phyloP scores from a whole-genome alignment of 768 basidiomycete species.

The Rhodotorula paludigena region DNA sequence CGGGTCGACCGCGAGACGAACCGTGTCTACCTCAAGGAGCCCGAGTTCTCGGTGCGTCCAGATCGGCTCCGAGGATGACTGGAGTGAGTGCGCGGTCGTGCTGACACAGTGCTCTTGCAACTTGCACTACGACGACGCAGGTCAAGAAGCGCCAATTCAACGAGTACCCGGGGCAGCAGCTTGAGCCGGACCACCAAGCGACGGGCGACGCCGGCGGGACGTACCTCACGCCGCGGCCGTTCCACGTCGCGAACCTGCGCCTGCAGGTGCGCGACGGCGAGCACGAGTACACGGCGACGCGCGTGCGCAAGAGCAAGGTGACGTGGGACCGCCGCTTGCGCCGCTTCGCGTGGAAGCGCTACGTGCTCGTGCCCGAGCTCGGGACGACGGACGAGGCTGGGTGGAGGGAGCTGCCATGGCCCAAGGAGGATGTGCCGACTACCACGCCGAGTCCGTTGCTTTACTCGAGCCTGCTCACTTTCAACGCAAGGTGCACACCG shows the following conservation, averaged over 20 bases:
- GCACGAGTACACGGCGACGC: constrained; percentile 33
- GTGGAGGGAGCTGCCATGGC: constrained; percentile 34
- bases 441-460: not conserved
- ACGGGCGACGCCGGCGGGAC: constrained; percentile 15
- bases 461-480: not conserved
- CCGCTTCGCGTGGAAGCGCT: constrained; percentile 35
- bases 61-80: too few relatives aligned
- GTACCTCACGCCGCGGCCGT: constrained; percentile 14
- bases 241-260: constrained; percentile 39
- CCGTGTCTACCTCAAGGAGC: constrained; percentile 35
- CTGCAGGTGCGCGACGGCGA: constrained; percentile 27
- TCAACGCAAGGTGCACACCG: not conserved
- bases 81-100: too few relatives aligned
- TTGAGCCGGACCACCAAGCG: constrained; percentile 7
- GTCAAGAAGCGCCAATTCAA: constrained; percentile 33
- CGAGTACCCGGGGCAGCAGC: constrained; percentile 34
- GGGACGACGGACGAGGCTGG: constrained; percentile 10
- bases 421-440: constrained; percentile 25
- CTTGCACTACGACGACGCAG: not conserved
- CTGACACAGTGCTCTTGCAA: too few relatives aligned
- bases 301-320: constrained; percentile 22
- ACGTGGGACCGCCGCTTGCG: constrained; percentile 28
- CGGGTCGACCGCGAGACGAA: constrained; percentile 38
- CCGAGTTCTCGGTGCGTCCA: constrained; percentile 34
- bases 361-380: constrained; percentile 28